phyloP scores from a whole-genome alignment of 1,284 basidiomycete genomes.

The Melampsora larici-populina region DNA sequence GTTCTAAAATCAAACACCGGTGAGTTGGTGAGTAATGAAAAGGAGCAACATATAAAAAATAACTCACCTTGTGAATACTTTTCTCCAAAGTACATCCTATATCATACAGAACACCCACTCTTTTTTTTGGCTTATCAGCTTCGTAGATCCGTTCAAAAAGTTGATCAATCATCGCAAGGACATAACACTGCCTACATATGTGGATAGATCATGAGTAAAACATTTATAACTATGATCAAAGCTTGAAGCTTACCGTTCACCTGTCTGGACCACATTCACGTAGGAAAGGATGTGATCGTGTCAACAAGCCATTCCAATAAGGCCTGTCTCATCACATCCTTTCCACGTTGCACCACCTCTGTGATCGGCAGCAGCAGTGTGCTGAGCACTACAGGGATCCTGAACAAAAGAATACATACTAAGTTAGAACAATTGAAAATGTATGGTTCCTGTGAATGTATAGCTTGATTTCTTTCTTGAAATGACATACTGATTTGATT shows the following conservation, averaged over 20 bases:
- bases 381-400: slow-evolving; percentile 4
- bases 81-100: not conserved
- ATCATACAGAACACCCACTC: no score
- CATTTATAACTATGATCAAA: no score
- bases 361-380: slow-evolving; percentile 5
- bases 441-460: no score
- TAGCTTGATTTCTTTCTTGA: no score
- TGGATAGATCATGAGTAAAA: not conserved
- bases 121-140: not conserved
- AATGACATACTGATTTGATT: no score
- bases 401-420: no score
- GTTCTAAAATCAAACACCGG: no score
- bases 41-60: not conserved
- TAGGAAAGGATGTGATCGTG: no score
- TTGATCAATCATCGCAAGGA: not conserved
- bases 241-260: not conserved
- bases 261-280: not conserved
- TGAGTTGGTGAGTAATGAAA: no score
- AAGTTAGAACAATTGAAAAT: no score
- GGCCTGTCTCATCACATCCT: no score
- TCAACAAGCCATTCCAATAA: no score
- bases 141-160: not conserved
- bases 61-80: not conserved
- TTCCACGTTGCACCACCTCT: not conserved
- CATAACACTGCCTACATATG: slow-evolving; percentile 1